Evolutionary conservation across 176 grass and related monocot species (phyloP).

Genomic region (Microstegium vimineum): DNA sequence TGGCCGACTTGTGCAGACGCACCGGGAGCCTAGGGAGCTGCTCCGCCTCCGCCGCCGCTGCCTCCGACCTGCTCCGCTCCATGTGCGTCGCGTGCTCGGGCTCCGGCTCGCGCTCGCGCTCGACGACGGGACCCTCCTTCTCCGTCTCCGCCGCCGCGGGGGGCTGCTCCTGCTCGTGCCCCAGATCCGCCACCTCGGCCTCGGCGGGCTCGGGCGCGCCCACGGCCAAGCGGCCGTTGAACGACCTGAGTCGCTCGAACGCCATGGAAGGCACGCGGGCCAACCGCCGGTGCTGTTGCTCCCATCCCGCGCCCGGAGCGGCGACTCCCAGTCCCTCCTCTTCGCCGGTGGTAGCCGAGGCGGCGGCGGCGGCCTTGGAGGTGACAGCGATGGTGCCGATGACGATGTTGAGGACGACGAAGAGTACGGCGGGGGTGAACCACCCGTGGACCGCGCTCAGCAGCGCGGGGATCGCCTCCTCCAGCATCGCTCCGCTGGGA

Average conservation of each 20-base stretch:
- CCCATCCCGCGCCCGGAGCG: neutral
- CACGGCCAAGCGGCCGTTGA: slow-evolving; percentile 24
- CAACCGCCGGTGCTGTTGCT: neutral
- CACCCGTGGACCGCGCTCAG: slow-evolving; percentile 60
- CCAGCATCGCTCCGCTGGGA: slow-evolving; percentile 38
- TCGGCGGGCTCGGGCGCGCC: slow-evolving; percentile 20
- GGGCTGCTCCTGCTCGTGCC: neutral
- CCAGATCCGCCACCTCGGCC: slow-evolving; percentile 30
- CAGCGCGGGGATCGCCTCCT: slow-evolving; percentile 50
- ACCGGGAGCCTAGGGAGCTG: slow-evolving; percentile 25
- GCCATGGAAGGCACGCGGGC: slow-evolving; percentile 64
- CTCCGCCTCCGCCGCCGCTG: slow-evolving; percentile 20
- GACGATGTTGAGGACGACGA: slow-evolving; percentile 88
- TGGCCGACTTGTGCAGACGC: slow-evolving; percentile 75
- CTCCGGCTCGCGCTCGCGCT: neutral
- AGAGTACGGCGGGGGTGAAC: slow-evolving; percentile 79
- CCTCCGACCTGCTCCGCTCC: slow-evolving; percentile 55
- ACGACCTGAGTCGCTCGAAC: slow-evolving; percentile 72
- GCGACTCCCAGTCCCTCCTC: neutral
- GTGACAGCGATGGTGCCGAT: slow-evolving; percentile 94
- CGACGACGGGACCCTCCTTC: too few relatives aligned
- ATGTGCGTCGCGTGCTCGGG: slow-evolving; percentile 6
- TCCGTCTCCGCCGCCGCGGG: neutral
- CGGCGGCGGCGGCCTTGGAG: slow-evolving; percentile 49
- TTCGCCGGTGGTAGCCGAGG: neutral